phyloP scores from a whole-genome alignment of 768 basidiomycete species.

The Baorangia bicolor region DNA sequence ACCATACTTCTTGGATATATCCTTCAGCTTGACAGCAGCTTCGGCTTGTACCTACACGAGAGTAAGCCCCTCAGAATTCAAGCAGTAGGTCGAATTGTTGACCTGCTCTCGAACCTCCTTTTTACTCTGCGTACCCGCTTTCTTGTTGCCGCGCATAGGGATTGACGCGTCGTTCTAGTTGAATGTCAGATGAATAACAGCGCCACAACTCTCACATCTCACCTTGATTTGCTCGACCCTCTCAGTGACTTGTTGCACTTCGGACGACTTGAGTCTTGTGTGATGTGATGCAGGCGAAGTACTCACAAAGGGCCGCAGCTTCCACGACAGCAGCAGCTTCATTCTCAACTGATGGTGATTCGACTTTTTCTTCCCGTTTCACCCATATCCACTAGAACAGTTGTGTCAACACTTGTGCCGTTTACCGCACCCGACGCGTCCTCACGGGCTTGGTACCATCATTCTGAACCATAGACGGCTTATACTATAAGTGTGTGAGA shows the following conservation, averaged over 20 bases:
- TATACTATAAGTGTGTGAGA: constrained; percentile 46
- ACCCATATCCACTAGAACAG: constrained; percentile 68
- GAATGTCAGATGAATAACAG: background rate
- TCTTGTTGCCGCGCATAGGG: constrained; percentile 66
- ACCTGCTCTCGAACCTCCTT: constrained; percentile 75
- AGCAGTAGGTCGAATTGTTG: background rate
- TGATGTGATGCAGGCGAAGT: background rate
- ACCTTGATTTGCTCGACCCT: constrained; percentile 64
- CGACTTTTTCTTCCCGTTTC: constrained; percentile 11
- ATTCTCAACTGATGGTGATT: constrained; percentile 6
- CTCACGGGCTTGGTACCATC: constrained; percentile 74
- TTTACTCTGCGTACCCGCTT: constrained; percentile 69
- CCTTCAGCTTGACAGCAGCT: constrained; percentile 55
- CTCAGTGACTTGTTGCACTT: constrained; percentile 59
- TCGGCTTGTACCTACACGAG: constrained; percentile 53
- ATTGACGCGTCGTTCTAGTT: constrained; percentile 64
- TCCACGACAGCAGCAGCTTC: constrained; percentile 41
- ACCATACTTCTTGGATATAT: constrained; percentile 54
- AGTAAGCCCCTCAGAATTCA: background rate
- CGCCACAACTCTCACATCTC: background rate
- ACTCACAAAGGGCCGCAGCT: constrained; percentile 43
- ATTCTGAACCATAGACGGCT: constrained; percentile 75
- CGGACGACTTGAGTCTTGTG: background rate
- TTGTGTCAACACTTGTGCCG: background rate
- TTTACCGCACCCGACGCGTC: background rate